These are phyloP conservation scores for Oligophagozyma castellii DNA, from an alignment of 1,139 yeast species.

Conservation along the genomic window DNA sequence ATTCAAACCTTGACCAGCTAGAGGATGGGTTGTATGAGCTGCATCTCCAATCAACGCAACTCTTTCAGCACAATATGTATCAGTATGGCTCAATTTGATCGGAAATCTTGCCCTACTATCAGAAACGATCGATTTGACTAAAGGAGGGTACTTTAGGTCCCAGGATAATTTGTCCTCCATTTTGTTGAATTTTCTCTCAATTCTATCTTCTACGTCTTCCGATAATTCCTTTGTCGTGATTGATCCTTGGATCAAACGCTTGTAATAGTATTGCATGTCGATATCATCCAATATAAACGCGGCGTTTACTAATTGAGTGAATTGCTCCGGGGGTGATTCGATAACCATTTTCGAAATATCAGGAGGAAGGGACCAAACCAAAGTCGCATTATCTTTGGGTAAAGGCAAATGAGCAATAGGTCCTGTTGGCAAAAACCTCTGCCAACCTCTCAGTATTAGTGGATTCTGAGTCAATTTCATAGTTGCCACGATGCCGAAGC, in stretches of 20 bases:
- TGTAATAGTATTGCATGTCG: slow-evolving; percentile 67
- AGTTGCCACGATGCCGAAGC: slow-evolving; percentile 87
- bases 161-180: slow-evolving; percentile 29
- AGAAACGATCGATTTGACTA: slow-evolving; percentile 41
- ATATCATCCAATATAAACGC: slow-evolving; percentile 66
- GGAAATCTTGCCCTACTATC: slow-evolving; percentile 82
- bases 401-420: slow-evolving; percentile 86
- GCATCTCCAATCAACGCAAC: slow-evolving; percentile 95
- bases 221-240: slow-evolving; percentile 34
- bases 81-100: slow-evolving; percentile 78
- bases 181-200: slow-evolving; percentile 32
- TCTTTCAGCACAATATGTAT: slow-evolving; percentile 69
- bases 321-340: slow-evolving; percentile 45
- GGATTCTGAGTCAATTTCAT: slow-evolving; percentile 62
- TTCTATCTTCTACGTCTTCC: slow-evolving; percentile 65
- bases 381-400: slow-evolving; percentile 71
- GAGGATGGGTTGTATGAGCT: slow-evolving; percentile 93
- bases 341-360: slow-evolving; percentile 53
- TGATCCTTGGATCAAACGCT: slow-evolving; percentile 32
- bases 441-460: slow-evolving; percentile 71
- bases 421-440: slow-evolving; percentile 81
- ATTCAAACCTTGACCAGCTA: slow-evolving; percentile 95
- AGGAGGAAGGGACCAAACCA: slow-evolving; percentile 89
- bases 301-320: slow-evolving; percentile 67
- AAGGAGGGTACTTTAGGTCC: slow-evolving; percentile 55